Percentiles rank a stretch among this genome's conserved stretches.
Conservation (phyloP, 2,329 filamentous ascomycete species). For the Cladosporium sp. region DNA sequence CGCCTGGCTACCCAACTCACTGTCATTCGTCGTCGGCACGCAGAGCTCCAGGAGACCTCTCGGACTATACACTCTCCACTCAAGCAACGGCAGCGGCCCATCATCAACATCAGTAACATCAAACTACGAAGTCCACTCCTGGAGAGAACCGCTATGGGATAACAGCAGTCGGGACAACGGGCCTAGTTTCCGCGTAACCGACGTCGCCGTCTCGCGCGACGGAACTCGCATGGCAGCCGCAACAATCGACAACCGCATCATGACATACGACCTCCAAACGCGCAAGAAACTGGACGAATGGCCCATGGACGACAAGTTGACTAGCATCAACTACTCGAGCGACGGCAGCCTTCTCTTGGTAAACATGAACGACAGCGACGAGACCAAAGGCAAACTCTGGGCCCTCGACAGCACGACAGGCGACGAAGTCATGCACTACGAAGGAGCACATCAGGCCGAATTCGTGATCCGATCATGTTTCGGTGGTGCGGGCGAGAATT, state of each 20-base stretch:
- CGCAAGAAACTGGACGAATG: conserved; percentile 56
- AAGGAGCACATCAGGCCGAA: conserved; percentile 67
- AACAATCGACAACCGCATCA: conserved; percentile 63
- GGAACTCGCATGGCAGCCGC: conserved; percentile 76
- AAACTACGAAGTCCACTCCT: conserved; percentile 28
- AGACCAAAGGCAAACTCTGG: conserved; percentile 57
- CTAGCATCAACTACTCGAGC: conserved; percentile 73
- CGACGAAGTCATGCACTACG: conserved; percentile 67
- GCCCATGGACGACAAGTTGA: conserved; percentile 63
- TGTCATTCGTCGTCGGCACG: conserved; percentile 73
- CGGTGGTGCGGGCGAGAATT: conserved; percentile 86
- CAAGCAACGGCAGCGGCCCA: conserved; percentile 9
- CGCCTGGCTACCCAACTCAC: conserved; percentile 77
- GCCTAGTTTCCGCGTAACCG: conserved; percentile 70
- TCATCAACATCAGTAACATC: conserved; percentile 14
- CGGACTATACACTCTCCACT: conserved; percentile 45
- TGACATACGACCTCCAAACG: conserved; percentile 77
- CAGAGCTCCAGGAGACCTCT: conserved; percentile 64
- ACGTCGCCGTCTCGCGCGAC: conserved; percentile 76
- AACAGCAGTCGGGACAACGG: conserved; percentile 27
- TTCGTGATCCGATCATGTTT: conserved; percentile 79
- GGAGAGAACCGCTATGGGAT: conserved; percentile 44
- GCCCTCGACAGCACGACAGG: conserved; percentile 72
- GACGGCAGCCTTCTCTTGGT: conserved; percentile 80
- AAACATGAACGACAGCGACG: conserved; percentile 60